Base-by-base conservation (phyloP, 75 land plant species). In the Adiantum capillusveneris region DNA sequence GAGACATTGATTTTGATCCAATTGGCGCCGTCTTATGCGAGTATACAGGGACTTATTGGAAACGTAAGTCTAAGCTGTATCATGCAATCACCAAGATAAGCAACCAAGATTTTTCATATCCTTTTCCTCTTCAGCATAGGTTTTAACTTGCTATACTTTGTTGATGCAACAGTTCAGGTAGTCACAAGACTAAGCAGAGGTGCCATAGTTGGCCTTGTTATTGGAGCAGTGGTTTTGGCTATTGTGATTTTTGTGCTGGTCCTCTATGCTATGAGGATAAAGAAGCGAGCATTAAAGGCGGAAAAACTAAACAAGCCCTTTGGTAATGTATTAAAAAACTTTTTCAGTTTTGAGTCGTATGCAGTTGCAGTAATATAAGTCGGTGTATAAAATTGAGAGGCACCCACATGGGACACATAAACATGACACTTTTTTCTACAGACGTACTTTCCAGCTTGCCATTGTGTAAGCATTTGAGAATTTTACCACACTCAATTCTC, bases 231-330 rank as follows among this genome's bases (percentile, higher is more conserved):
- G 22, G 26, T 64, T 2, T 21, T 64, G 60, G 18, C 3, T 39
- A 36, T 57, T 29, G 44, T 24, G 0, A 14, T 51, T 29, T 14
- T 66, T 18, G 30, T 14, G 5, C 0, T 44, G 11, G 70, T 21
- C 1, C 0, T 64, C 25, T 68, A 63, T 36, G 70, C 68, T 12
- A 21, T 20, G 18, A 63, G 25, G 69, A 69, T 62, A n/a, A 68
- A 68, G 44, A 44, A 27, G 28, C 45, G 69, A 64, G 70, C 68
- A 11, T 69, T 46, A 1, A 25, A 31, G 21, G 70, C 70, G 14
- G 29, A 25, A 44, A 16, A 62, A n/a, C 24, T 20, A 0, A 22
- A 31, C 28, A 63, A 30, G 14, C 70, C 54, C 5, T 68, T 68
- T 18, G 70, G 70, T 68, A 39, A 25, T 30, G 36, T 17, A 27